Evolutionary conservation across 495 filamentous ascomycete species (phyloP).

Genomic region (Daldinia grandis): DNA sequence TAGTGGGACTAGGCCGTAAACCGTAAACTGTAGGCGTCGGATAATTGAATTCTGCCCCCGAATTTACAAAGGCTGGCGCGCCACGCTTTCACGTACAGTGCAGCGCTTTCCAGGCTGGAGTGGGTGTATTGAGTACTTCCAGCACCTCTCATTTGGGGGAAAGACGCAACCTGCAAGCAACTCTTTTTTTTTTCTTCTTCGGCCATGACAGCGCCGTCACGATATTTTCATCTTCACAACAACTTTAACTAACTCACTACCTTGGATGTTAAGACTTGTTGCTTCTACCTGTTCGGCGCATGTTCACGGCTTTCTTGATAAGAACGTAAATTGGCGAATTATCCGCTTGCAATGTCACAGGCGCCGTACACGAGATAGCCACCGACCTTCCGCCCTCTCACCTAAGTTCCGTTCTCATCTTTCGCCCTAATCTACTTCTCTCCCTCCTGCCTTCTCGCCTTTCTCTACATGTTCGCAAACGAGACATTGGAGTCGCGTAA

Average conservation of each 20-base stretch:
- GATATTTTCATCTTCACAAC: constrained; percentile 29
- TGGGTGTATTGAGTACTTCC: constrained; percentile 14
- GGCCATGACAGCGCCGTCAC: constrained; percentile 38
- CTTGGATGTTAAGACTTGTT: constrained; percentile 8
- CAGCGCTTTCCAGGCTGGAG: constrained; percentile 9
- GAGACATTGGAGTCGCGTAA: constrained; percentile 26
- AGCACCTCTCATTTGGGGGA: constrained; percentile 17
- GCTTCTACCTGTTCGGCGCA: constrained; percentile 19
- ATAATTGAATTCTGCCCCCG: constrained; percentile 36
- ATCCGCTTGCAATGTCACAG: constrained; percentile 42
- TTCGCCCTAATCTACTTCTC: constrained; percentile 3
- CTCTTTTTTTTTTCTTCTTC: constrained; percentile 22
- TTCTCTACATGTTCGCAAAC: constrained; percentile 22
- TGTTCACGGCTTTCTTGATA: constrained; percentile 2
- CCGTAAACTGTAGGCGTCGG: constrained; percentile 20
- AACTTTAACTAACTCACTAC: constrained; percentile 5
- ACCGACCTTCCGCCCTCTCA: constrained; percentile 9
- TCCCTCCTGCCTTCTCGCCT: constrained; percentile 14
- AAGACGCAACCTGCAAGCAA: constrained; percentile 18
- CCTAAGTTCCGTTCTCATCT: constrained; percentile 11
- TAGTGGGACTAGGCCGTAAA: constrained; percentile 12
- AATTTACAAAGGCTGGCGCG: constrained; percentile 35
- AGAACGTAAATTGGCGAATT: constrained; percentile 40
- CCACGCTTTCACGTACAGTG: constrained; percentile 20
- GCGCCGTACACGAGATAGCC: constrained; percentile 38